phyloP scores from a whole-genome alignment of 2,329 filamentous ascomycete genomes.

The Blastomyces gilchristii region DNA sequence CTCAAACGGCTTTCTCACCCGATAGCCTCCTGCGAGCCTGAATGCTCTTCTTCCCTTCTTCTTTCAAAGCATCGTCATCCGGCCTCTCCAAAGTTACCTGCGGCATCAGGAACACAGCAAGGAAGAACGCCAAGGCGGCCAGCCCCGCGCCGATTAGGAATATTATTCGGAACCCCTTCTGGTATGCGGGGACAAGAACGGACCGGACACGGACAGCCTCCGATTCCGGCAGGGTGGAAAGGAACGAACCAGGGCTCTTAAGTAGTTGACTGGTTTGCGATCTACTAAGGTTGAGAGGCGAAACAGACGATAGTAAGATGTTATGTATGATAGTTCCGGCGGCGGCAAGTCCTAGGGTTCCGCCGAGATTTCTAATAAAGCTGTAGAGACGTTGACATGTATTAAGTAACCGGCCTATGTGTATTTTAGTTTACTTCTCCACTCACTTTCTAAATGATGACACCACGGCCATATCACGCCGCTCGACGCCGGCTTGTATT shows the following conservation, averaged over 20 bases:
- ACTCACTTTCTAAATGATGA: slow-evolving; percentile 30
- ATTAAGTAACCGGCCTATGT: background rate
- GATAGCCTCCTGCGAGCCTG: background rate
- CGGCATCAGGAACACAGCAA: slow-evolving; percentile 30
- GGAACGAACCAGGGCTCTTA: slow-evolving; percentile 23
- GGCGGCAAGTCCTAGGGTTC: slow-evolving; percentile 33
- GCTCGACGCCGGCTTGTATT: slow-evolving; percentile 32
- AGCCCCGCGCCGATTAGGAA: slow-evolving; percentile 32
- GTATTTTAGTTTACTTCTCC: background rate
- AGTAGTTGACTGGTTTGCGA: slow-evolving; percentile 21
- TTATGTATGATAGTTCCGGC: slow-evolving; percentile 33
- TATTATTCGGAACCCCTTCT: slow-evolving; percentile 31
- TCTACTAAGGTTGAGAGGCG: slow-evolving; percentile 19
- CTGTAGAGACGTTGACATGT: slow-evolving; percentile 15
- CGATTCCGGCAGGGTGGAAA: slow-evolving; percentile 20
- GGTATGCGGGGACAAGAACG: slow-evolving; percentile 29
- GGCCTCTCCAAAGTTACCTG: slow-evolving; percentile 23
- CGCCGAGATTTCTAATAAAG: slow-evolving; percentile 35
- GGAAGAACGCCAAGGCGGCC: slow-evolving; percentile 26
- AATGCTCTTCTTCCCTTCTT: slow-evolving; percentile 8
- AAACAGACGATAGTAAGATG: slow-evolving; percentile 17
- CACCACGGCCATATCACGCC: slow-evolving; percentile 34
- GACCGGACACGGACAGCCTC: slow-evolving; percentile 19
- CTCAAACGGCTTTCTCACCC: background rate
- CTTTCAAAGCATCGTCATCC: slow-evolving; percentile 11